Conservation (phyloP, 2,329 filamentous ascomycete genomes). For the Aspergillus sp. region DNA sequence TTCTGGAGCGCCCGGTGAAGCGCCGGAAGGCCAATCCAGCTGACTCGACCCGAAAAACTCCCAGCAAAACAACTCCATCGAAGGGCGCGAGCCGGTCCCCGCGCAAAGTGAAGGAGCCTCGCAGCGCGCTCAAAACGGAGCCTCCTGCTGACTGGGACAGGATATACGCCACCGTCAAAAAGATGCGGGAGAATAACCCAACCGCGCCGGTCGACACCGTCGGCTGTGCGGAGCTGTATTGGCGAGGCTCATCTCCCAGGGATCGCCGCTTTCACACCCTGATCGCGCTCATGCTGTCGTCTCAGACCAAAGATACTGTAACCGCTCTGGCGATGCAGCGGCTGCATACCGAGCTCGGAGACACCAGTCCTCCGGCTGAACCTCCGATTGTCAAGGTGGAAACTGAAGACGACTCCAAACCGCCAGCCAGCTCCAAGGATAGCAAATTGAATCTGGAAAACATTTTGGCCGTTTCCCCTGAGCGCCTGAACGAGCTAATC, state of each 20-base stretch:
- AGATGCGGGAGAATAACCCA: conserved; percentile 62
- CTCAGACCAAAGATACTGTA: conserved; percentile 87
- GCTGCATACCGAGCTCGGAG: conserved; percentile 62
- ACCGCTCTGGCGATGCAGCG: conserved; percentile 74
- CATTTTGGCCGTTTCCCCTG: conserved; percentile 61
- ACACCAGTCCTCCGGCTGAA: conserved; percentile 5
- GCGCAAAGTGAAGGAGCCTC: conserved; percentile 29
- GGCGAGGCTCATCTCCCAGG: conserved; percentile 33
- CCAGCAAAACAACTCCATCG: conserved; percentile 15
- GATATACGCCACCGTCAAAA: conserved; percentile 66
- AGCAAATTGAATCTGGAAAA: conserved; percentile 62
- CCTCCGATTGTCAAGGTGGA: conserved; percentile 10
- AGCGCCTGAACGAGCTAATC: conserved; percentile 63
- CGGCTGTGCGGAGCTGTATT: conserved; percentile 61
- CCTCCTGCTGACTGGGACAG: conserved; percentile 75
- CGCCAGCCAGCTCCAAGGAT: conserved; percentile 23
- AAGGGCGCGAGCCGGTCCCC: conserved; percentile 32
- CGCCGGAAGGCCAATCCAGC: conserved; percentile 38
- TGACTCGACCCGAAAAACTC: conserved; percentile 15
- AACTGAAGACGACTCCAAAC: conserved; percentile 14
- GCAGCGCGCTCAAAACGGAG: conserved; percentile 28
- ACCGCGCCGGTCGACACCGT: conserved; percentile 88
- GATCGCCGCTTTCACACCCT: conserved; percentile 77
- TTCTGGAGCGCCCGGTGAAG: conserved; percentile 29
- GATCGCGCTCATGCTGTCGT: conserved; percentile 79